These are phyloP conservation scores for Carex cristatella DNA, from an alignment of 176 grass and related monocot species.

Conservation along the genomic window DNA sequence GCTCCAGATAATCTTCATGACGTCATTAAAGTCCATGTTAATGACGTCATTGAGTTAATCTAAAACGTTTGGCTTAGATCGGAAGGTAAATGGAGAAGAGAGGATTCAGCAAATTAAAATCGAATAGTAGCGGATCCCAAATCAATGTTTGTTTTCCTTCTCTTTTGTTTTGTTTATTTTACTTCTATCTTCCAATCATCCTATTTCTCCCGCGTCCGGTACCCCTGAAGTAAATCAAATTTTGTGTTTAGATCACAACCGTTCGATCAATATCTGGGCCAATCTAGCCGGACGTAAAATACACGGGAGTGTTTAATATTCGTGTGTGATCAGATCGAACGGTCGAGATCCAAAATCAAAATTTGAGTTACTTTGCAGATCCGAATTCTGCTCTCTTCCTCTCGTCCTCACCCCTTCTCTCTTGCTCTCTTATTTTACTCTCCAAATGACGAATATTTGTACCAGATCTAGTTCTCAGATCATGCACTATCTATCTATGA, in stretches of 20 bases:
- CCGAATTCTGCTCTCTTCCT: too few relatives aligned
- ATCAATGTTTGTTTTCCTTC: not conserved
- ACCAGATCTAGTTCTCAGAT: not conserved
- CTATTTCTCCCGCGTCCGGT: too few relatives aligned
- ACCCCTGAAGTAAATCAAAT: too few relatives aligned
- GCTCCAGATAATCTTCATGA: not conserved
- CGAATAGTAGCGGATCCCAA: not conserved
- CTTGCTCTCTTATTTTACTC: not conserved
- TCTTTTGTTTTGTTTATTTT: not conserved
- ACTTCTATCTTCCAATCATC: too few relatives aligned
- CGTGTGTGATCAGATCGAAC: not conserved
- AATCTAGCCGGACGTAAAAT: not conserved
- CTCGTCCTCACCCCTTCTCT: not conserved
- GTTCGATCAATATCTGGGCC: too few relatives aligned
- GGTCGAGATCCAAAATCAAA: not conserved
- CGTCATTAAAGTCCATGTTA: not conserved
- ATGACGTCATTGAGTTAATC: not conserved
- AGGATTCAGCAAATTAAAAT: too few relatives aligned
- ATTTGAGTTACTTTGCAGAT: too few relatives aligned
- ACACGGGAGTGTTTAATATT: not conserved
- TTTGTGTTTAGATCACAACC: too few relatives aligned
- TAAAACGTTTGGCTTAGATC: not conserved
- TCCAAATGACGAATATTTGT: not conserved
- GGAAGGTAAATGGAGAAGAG: not conserved
- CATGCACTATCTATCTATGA: too few relatives aligned